Conservation (phyloP, 75 land plant genomes). For the Sequoia sempervirens region DNA sequence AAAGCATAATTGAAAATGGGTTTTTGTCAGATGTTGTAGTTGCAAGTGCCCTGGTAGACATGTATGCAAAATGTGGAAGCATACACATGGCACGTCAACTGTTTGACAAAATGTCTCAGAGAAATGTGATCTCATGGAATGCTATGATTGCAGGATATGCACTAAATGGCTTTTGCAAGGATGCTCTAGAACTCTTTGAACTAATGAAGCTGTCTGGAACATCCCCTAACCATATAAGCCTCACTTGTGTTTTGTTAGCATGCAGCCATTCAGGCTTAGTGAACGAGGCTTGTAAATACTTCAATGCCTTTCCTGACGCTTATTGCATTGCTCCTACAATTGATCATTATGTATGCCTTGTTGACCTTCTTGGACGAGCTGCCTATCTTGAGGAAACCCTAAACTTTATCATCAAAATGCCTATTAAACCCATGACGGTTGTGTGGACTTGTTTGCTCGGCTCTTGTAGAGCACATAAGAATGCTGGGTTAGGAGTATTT, state of each 20-base stretch:
- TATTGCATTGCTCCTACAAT: slow-evolving; percentile 16
- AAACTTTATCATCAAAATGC: slow-evolving; percentile 18
- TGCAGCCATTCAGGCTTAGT: slow-evolving; percentile 26
- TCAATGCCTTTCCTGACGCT: slow-evolving; percentile 8
- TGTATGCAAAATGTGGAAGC: slow-evolving; percentile 27
- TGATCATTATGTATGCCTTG: slow-evolving; percentile 22
- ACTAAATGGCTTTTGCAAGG: not conserved
- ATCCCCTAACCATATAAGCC: slow-evolving; percentile 19
- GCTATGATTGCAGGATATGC: slow-evolving; percentile 18
- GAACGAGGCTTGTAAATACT: slow-evolving; percentile 13
- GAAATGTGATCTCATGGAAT: slow-evolving; percentile 14
- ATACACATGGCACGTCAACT: slow-evolving; percentile 13
- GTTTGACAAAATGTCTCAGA: slow-evolving; percentile 15
- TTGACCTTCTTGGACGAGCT: slow-evolving; percentile 29
- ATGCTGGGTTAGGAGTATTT: slow-evolving; percentile 2
- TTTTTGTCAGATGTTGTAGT: slow-evolving; percentile 9
- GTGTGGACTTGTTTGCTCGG: slow-evolving; percentile 21
- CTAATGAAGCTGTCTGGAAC: slow-evolving; percentile 8
- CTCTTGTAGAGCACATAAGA: slow-evolving; percentile 20
- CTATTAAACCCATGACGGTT: slow-evolving; percentile 4
- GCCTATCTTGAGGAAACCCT: slow-evolving; percentile 18
- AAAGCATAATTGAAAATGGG: slow-evolving; percentile 10
- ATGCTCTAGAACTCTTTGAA: slow-evolving; percentile 11
- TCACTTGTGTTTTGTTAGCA: slow-evolving; percentile 21
- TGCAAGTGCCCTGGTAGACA: slow-evolving; percentile 14